Base-by-base conservation (phyloP, 371 early-diverging fungal genomes). In the Mortierella sp. region DNA sequence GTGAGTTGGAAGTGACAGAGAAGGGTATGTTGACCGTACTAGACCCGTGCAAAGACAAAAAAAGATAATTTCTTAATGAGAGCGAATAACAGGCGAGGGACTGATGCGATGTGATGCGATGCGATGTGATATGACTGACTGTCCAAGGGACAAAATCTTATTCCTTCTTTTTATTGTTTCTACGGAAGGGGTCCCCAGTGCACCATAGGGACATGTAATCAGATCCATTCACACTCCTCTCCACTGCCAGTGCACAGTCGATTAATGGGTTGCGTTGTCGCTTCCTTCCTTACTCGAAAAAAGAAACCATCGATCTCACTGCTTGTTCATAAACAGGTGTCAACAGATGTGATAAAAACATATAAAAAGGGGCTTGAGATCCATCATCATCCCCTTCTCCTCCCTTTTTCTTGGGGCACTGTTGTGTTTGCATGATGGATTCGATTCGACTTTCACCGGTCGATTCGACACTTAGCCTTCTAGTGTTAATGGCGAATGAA, bases 31-130 rank as follows among this genome's bases (percentile, higher is more conserved):
- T 27, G 12, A 27, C 27, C 27, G 58, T 56, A 12, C 27, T 56
- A 27, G 58, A 7, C 58, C 58, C 58, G 2, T 56, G 58, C 51
- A 51, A 51, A 35, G 35, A 35, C 27, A 24, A n/a, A 10, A 56
- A 56, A 27, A 11, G 27, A 56, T 56, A 11, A 27, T 27, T 56
- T n/a, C 12, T 29, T 27, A 58, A 27, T 32, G 63, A 16, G 63
- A 29, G 63, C 18, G 63, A 63, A 11, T 58, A 12, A n/a, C 24
- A n/a, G 16, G 8, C 1, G 3, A 29, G 3, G 29, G 24, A 58
- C 63, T 32, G 68, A 68, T 68, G 68, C 35, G 68, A 68, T 68
- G 68, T 35, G 68, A 68, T 68, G 68, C 35, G 68, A 68, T 68
- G 68, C 68, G 68, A 68, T 68, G 68, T 21, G 68, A 68, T 68